phyloP scores from a whole-genome alignment of 495 filamentous ascomycete species.

The Daldinia caldariorum region DNA sequence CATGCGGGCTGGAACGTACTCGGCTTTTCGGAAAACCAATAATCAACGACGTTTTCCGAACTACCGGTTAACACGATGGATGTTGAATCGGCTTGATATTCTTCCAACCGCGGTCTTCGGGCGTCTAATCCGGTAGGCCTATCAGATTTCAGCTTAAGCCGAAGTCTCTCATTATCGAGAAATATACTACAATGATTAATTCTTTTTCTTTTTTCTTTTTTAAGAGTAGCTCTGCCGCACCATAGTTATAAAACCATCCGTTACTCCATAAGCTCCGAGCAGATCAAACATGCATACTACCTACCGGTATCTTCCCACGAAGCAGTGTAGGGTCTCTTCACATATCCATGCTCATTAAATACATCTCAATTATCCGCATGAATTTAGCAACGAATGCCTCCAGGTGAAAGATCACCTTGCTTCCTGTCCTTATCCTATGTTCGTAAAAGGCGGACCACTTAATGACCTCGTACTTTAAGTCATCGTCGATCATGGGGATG shows the following conservation, averaged over 20 bases:
- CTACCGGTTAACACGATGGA: conserved; percentile 5
- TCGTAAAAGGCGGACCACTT: conserved; percentile 98
- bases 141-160: conserved; percentile 5
- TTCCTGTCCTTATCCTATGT: conserved; percentile 88
- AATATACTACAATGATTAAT: conserved; percentile 5
- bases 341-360: conserved; percentile 88
- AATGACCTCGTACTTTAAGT: conserved; percentile 88
- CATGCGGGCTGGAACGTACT: conserved; percentile 28
- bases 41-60: conserved; percentile 16
- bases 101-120: conserved; percentile 18
- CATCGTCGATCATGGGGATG: conserved; percentile 84
- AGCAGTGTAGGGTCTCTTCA: conserved; percentile 32
- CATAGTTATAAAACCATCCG: conserved; percentile 24
- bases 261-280: conserved; percentile 31
- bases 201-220: too few species aligned
- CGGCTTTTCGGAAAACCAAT: conserved; percentile 36
- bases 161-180: conserved; percentile 25
- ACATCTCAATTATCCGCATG: conserved; percentile 94
- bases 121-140: conserved; percentile 5
- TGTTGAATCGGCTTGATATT: conserved; percentile 16
- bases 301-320: conserved; percentile 15
- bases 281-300: conserved; percentile 19
- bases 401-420: conserved; percentile 96
- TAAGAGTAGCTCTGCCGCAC: conserved; percentile 7
- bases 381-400: conserved; percentile 99